phyloP scores from a whole-genome alignment of 2,329 filamentous ascomycete species.

The Aureobasidium sp. region DNA sequence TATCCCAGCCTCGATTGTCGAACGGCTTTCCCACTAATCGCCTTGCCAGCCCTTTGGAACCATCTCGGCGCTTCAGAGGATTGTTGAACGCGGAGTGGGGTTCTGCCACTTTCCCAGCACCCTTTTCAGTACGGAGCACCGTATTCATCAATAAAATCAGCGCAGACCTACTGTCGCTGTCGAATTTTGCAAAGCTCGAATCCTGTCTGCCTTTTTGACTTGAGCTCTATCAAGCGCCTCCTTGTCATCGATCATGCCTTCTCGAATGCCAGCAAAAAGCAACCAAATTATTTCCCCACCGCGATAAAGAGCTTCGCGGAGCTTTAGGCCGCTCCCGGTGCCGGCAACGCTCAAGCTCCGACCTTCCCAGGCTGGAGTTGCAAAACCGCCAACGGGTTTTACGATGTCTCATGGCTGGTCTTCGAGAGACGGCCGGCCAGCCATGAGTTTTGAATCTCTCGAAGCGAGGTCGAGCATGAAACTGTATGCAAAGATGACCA shows the following conservation, averaged over 20 bases:
- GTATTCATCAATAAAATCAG: background rate
- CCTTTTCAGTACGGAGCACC: constrained; percentile 1
- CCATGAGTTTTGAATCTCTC: background rate
- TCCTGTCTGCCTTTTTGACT: background rate
- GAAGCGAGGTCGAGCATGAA: too few species aligned
- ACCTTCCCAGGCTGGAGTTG: constrained; percentile 2
- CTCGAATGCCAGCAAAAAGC: background rate
- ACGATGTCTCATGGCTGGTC: background rate
- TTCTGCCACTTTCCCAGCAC: constrained; percentile 3
- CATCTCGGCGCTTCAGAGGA: constrained; percentile 5
- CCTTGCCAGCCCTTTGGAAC: constrained; percentile 1
- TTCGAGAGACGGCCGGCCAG: background rate
- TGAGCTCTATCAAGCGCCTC: background rate
- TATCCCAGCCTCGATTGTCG: constrained; percentile 3
- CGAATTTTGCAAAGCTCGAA: background rate
- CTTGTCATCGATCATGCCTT: background rate
- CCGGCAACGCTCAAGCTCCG: constrained; percentile 7
- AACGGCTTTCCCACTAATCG: constrained; percentile 2
- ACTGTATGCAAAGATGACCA: background rate
- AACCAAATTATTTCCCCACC: constrained; percentile 1
- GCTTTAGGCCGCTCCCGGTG: constrained; percentile 2
- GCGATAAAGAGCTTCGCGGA: constrained; percentile 3
- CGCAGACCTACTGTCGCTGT: background rate
- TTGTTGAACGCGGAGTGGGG: constrained; percentile 11
- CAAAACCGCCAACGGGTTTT: background rate